Evolutionary conservation across 2,329 filamentous ascomycete species (phyloP).

Genomic region (Aspergillus ibericus): DNA sequence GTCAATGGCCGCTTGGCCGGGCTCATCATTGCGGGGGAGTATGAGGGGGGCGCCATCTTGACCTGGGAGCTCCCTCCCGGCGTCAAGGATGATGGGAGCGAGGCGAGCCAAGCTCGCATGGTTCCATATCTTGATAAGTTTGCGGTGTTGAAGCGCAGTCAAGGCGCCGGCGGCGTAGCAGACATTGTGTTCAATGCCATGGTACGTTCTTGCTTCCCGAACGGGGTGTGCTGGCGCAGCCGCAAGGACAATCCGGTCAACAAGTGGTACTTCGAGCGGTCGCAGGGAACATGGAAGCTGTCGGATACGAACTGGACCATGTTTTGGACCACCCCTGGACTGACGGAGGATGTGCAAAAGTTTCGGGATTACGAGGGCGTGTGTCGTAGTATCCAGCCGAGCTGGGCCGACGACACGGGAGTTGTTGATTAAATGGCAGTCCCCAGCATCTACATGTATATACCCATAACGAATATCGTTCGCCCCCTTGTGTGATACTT

Average conservation of each 20-base stretch:
- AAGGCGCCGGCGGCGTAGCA: constrained; percentile 88
- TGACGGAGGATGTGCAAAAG: constrained; percentile 53
- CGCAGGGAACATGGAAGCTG: constrained; percentile 78
- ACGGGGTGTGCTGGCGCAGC: constrained; percentile 89
- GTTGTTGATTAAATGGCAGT: constrained; percentile 53
- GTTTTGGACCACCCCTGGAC: constrained; percentile 88
- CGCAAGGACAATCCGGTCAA: constrained; percentile 92
- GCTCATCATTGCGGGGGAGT: constrained; percentile 91
- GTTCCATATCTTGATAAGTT: constrained; percentile 98
- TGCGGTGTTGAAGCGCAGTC: constrained; percentile 81
- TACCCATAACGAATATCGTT: not conserved
- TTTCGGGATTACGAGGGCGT: constrained; percentile 72
- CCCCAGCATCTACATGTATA: not conserved
- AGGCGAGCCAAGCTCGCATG: constrained; percentile 59
- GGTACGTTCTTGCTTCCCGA: constrained; percentile 83
- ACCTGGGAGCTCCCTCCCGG: constrained; percentile 84
- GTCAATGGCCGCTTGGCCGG: constrained; percentile 80
- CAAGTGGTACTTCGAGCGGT: constrained; percentile 98
- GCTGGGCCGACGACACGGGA: constrained; percentile 48
- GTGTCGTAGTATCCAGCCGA: constrained; percentile 61
- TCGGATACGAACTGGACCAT: constrained; percentile 87
- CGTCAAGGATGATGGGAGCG: constrained; percentile 54
- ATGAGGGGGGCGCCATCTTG: constrained; percentile 90
- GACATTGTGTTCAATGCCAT: constrained; percentile 97
- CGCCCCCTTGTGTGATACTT: too few species aligned